Percentiles rank a stretch among this genome's conserved stretches.
These are phyloP conservation scores for Candida dajiaensis DNA, from an alignment of 805 yeast species.

Conservation along the genomic window DNA sequence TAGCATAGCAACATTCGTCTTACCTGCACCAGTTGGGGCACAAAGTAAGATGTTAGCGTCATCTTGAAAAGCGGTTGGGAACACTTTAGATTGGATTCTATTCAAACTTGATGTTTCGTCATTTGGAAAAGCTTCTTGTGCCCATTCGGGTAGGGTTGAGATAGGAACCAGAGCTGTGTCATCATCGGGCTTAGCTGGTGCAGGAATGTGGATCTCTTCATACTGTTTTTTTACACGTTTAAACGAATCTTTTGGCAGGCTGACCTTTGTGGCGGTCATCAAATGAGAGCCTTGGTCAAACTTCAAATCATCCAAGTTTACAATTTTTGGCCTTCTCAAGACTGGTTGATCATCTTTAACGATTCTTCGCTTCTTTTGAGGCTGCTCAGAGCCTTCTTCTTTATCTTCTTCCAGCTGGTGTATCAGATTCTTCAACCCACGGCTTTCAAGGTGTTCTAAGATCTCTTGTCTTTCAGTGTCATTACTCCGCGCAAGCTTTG, in stretches of 20 bases:
- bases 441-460: constrained; percentile 36
- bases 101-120: constrained; percentile 64
- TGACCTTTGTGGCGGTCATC: constrained; percentile 59
- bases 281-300: constrained; percentile 73
- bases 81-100: constrained; percentile 78
- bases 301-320: constrained; percentile 57
- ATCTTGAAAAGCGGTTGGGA: constrained; percentile 64
- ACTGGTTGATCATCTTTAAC: neutral
- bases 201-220: constrained; percentile 90
- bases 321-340: constrained; percentile 39
- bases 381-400: constrained; percentile 9
- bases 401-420: constrained; percentile 32
- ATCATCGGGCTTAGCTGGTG: constrained; percentile 52
- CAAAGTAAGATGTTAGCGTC: constrained; percentile 77
- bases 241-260: constrained; percentile 79
- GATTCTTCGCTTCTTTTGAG: constrained; percentile 24
- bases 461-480: constrained; percentile 32
- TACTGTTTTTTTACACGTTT: constrained; percentile 67
- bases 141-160: constrained; percentile 73
- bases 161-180: constrained; percentile 46
- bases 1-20: constrained; percentile 92
- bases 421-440: constrained; percentile 36
- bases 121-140: constrained; percentile 65
- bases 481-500: constrained; percentile 35
- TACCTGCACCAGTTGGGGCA: constrained; percentile 99